Conservation (phyloP, 345 rosid genomes). For the Moricandia arvensis region DNA sequence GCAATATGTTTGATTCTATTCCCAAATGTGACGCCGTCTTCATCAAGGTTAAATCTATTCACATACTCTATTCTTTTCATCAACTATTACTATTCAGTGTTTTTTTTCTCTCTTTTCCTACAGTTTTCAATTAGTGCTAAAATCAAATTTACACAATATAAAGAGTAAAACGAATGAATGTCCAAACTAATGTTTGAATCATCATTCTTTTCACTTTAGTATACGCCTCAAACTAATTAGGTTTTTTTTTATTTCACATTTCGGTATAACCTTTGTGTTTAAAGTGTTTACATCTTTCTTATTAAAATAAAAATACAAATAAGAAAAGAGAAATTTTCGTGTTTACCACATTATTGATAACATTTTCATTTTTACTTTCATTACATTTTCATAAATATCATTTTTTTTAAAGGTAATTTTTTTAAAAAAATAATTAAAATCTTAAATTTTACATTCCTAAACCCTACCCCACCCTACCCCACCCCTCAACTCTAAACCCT, state of each 20-base stretch:
- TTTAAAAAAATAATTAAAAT: too few relatives aligned
- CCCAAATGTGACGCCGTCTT: slow-evolving; percentile 61
- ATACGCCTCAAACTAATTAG: neutral
- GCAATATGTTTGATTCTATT: slow-evolving; percentile 62
- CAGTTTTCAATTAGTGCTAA: neutral
- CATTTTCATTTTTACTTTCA: too few relatives aligned
- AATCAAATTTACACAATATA: neutral
- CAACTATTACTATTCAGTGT: neutral
- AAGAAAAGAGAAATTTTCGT: too few relatives aligned
- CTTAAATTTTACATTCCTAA: too few relatives aligned
- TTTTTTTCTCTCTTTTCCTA: neutral
- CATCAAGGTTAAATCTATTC: slow-evolving; percentile 47
- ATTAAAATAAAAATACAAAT: too few relatives aligned
- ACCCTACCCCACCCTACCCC: too few relatives aligned
- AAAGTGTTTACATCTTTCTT: too few relatives aligned
- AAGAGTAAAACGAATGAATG: neutral
- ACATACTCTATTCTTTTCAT: neutral
- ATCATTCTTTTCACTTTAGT: neutral
- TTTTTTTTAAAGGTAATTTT: too few relatives aligned
- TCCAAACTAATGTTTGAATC: neutral
- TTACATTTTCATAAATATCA: too few relatives aligned
- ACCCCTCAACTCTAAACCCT: too few relatives aligned
- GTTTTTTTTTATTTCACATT: neutral
- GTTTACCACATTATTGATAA: too few relatives aligned
- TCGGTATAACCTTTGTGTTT: neutral